Evolutionary conservation across 805 yeast species (phyloP), one percentile per base, ranked within the genome.

Genomic region (Zygoascus tannicola): DNA sequence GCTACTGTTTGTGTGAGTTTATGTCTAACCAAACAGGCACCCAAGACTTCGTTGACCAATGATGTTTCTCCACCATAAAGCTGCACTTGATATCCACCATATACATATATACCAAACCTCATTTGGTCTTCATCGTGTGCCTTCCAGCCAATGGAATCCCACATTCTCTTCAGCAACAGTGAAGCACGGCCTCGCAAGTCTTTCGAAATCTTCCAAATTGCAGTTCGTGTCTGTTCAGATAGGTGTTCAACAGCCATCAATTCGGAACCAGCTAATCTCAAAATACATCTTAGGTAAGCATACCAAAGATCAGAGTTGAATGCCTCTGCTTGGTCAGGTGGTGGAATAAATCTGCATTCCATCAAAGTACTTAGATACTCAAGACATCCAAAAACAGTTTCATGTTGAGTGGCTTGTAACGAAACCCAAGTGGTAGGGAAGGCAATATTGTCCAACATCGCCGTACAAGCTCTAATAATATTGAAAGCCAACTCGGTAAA

Each of bases 91-190:
- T 71, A 77, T 0, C 88, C 87, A 34, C 88, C 84, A 49, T 78
- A 74, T 51, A 68, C 68, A 35, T 66, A 68, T 37, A 85, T 57
- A 41, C 78, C 80, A 63, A 81, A 85, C 49, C 85, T 63, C 3
- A 56, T 56, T 62, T 65, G 56, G 50, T 78, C 82, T 23, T 74
- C 79, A 16, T 70, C 69, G 20, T 72, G 60, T 2, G 78, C 71
- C 10, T 74, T 75, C 76, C 79, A 72, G 16, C 86, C 92, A 41
- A 86, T 67, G 10, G 73, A 65, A 48, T 79, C 80, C 96, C 96
- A 86, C n/a, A 76, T 70, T 43, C 69, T 72, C 44, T 70, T 67
- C 10, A 85, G 52, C 36, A 84, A 60, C 12, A 50, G 51, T 0
- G 86, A 76, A 36, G 80, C 71, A 48, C 81, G 66, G 10, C 70